A percentile compares a stretch with the other conserved stretches of the same genome.
phyloP scores from a whole-genome alignment of 805 yeast species.

The Suhomyces kilbournensis region DNA sequence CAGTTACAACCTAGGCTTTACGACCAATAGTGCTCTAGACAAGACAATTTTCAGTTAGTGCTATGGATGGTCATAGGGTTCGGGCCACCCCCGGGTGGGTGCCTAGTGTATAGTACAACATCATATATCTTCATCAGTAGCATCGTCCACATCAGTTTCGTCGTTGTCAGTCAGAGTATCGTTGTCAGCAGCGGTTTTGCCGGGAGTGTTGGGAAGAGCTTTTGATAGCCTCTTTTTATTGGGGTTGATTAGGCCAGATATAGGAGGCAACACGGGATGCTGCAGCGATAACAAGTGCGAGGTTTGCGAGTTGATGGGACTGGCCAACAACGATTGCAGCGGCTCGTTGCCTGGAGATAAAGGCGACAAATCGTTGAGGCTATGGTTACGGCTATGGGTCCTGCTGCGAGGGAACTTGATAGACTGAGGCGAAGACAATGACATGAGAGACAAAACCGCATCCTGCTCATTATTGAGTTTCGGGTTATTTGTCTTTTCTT shows the following conservation, averaged over 20 bases:
- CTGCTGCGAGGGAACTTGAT: conserved; percentile 18
- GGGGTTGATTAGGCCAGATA: conserved; percentile 6
- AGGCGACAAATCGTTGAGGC: conserved; percentile 7
- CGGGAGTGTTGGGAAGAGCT: conserved; percentile 1
- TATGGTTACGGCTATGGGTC: conserved; percentile 8
- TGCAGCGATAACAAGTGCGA: not conserved
- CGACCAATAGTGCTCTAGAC: not conserved
- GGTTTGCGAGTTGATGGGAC: conserved; percentile 9
- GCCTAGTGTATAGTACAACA: not conserved
- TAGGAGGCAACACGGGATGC: conserved; percentile 9
- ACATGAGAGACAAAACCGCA: conserved; percentile 54
- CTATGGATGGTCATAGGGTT: not conserved
- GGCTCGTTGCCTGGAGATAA: conserved; percentile 4
- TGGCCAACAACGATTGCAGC: conserved; percentile 5
- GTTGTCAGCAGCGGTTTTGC: not conserved
- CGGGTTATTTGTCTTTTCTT: not conserved
- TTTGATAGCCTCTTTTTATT: conserved; percentile 4
- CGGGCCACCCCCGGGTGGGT: not conserved
- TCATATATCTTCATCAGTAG: conserved; percentile 12
- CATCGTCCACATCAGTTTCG: conserved; percentile 14
- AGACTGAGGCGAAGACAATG: conserved; percentile 50
- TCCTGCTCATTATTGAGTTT: conserved; percentile 45
- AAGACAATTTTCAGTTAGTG: not conserved
- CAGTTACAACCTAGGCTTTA: not conserved
- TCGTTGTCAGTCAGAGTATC: conserved; percentile 10